phyloP scores from a whole-genome alignment of 2,329 filamentous ascomycete genomes.

The Camillea tinctor region DNA sequence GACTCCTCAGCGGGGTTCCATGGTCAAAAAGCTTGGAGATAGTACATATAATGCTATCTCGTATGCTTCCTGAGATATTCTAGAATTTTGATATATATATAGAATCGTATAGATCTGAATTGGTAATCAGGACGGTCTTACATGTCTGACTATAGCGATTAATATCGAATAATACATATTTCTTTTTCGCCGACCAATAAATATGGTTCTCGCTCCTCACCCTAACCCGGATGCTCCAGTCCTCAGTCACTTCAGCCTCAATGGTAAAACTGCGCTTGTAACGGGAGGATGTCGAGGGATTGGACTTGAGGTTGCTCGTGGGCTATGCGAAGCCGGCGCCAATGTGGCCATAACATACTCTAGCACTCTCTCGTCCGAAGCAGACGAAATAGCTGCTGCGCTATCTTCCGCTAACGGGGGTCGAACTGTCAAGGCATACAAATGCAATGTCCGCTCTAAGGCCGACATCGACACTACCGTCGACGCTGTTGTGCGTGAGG shows the following conservation, averaged over 20 bases:
- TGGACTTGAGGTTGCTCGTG: conserved; percentile 31
- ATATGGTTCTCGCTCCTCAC: conserved; percentile 5
- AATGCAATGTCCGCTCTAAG: conserved; percentile 36
- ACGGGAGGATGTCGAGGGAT: conserved; percentile 32
- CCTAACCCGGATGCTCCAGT: conserved; percentile 31
- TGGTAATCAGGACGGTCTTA: too few species aligned
- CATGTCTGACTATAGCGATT: background rate
- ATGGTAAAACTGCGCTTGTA: conserved; percentile 30
- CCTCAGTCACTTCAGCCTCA: conserved; percentile 31
- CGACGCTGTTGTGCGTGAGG: conserved; percentile 34
- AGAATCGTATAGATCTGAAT: background rate
- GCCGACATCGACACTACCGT: conserved; percentile 32
- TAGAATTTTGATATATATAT: background rate
- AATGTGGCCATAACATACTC: conserved; percentile 34
- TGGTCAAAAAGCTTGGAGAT: background rate
- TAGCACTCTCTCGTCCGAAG: conserved; percentile 27
- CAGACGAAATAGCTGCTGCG: conserved; percentile 23
- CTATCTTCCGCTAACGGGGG: conserved; percentile 21
- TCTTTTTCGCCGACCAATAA: background rate
- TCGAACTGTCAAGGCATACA: conserved; percentile 34
- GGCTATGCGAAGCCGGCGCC: conserved; percentile 29
- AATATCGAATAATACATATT: background rate
- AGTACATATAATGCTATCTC: background rate
- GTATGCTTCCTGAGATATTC: background rate
- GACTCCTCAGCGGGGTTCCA: background rate